Percentiles rank a stretch among this genome's conserved stretches.
These are phyloP conservation scores for Paecilomyces dactylethromorphus DNA, from an alignment of 2,329 filamentous ascomycete genomes.

Conservation along the genomic window DNA sequence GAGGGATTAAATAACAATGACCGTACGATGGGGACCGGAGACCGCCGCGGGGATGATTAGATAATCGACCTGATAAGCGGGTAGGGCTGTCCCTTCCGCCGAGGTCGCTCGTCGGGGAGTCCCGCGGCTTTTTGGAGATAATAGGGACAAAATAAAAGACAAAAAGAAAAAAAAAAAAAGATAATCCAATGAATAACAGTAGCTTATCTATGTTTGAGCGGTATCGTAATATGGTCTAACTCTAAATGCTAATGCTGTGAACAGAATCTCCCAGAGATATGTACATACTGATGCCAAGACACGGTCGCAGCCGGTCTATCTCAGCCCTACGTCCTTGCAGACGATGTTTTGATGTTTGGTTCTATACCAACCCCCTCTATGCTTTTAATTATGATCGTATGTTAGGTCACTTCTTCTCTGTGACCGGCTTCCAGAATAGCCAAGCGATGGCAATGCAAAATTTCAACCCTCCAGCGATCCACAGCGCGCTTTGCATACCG, in stretches of 20 bases:
- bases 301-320: not conserved
- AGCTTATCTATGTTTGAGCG: not conserved
- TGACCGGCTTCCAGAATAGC: constrained; percentile 27
- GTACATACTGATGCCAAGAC: not conserved
- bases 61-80: not conserved
- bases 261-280: not conserved
- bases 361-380: not conserved
- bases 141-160: no score
- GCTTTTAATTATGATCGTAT: not conserved
- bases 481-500: constrained; percentile 38
- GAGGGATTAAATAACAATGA: not conserved
- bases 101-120: not conserved
- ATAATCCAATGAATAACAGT: not conserved
- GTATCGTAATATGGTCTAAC: not conserved
- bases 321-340: not conserved
- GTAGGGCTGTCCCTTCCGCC: not conserved
- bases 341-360: not conserved
- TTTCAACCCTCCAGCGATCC: constrained; percentile 38
- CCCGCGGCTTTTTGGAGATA: not conserved
- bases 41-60: not conserved
- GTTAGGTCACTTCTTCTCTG: not conserved
- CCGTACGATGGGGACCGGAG: not conserved
- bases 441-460: constrained; percentile 28
- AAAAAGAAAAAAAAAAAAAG: not conserved
- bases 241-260: not conserved